Evolutionary conservation across 2,329 filamentous ascomycete species (phyloP), one percentile per base, ranked within the genome.

Genomic region (Epichloe uncinata): DNA sequence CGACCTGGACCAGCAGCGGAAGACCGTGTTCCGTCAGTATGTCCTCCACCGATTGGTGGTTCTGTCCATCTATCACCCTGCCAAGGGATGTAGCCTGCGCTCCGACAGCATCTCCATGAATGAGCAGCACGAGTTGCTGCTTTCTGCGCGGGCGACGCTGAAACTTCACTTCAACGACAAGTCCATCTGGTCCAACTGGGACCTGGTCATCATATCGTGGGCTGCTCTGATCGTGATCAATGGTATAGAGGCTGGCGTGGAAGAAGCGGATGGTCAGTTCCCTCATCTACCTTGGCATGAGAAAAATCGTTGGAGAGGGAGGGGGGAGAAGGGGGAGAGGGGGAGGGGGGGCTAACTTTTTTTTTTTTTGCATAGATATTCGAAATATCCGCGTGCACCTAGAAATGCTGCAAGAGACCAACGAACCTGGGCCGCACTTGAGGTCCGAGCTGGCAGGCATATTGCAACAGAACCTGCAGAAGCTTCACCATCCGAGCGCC

Each of bases 141-240:
- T 70, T 2, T 71, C 68, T 2, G 68, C 69, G 2, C 58, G 68
- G 13, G 66, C 68, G 1, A 65, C 69, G 0, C 55, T 71, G 16
- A 66, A 64, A 50, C 55, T 71, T 2, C 68, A 70, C 42, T 60
- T 64, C 4, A 59, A 65, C n/a, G 69, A 71, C 47, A 57, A 63
- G 20, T 62, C 65, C 1, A 71, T 71, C 49, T 71, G 68, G 69
- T 63, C 66, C 4, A 71, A 71, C 42, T 71, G 66, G 63, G 69
- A 71, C 41, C 56, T 71, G 0, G 63, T 70, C 18, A 67, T 71
- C 54, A 71, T 71, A 47, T 69, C 68, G 0, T 70, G 68, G 68
- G 68, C 69, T 5, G 67, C 68, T 2, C 55, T 71, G 8, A 66
- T 71, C n/a, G 66, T 71, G 1, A 55, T 71, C 1, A 68, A 70